These are phyloP conservation scores for Pseudonitzschia multiseries DNA, from an alignment of 108 stramenopile genomes.

Conservation along the genomic window DNA sequence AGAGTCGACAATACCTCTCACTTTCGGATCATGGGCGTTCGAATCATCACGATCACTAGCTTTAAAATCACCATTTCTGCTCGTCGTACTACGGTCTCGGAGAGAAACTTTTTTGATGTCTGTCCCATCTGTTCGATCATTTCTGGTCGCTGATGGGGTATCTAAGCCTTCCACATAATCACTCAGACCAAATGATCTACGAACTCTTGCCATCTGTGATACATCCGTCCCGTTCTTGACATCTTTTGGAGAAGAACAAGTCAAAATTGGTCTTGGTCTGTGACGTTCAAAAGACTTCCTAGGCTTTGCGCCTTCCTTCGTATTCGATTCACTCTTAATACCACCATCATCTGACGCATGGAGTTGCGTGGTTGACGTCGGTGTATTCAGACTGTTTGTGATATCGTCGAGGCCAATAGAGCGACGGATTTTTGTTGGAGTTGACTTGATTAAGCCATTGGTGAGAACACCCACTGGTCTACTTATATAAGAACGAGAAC, in stretches of 20 bases:
- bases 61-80: not conserved
- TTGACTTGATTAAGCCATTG: not conserved
- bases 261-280: not conserved
- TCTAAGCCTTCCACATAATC: not conserved
- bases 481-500: not conserved
- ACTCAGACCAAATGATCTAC: not conserved
- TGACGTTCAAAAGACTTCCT: not conserved
- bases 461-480: not conserved
- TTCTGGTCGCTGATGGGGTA: not conserved
- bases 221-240: not conserved
- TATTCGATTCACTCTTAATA: not conserved
- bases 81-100: not conserved
- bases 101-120: not conserved
- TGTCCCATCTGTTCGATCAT: not conserved
- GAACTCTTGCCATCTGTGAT: not conserved
- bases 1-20: not conserved
- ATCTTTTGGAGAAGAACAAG: not conserved
- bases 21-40: not conserved
- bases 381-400: not conserved
- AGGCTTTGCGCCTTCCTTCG: not conserved
- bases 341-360: not conserved
- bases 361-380: not conserved
- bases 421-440: not conserved
- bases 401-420: constrained; percentile 1
- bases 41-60: not conserved